These are phyloP conservation scores for Leucosporidium creatinivorum DNA, from an alignment of 768 basidiomycete species.

Conservation along the genomic window DNA sequence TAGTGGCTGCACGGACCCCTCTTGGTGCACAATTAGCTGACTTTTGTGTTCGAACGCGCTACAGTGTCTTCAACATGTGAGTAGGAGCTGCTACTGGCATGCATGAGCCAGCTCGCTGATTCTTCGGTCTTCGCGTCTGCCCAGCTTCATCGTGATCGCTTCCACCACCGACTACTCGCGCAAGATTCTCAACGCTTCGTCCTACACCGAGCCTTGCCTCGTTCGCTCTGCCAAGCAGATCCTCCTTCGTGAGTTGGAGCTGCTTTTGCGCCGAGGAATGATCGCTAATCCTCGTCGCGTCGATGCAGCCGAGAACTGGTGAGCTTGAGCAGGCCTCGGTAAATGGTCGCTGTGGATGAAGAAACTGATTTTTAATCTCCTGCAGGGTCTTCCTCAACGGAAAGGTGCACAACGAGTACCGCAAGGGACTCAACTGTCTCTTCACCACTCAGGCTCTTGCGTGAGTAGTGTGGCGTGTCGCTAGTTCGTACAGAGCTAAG, in stretches of 20 bases:
- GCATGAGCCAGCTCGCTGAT: neutral
- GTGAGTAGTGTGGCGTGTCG: slow-evolving; percentile 46
- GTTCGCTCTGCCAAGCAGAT: slow-evolving; percentile 85
- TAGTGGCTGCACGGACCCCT: neutral
- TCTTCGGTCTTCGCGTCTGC: neutral
- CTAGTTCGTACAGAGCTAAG: neutral
- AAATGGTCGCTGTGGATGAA: neutral
- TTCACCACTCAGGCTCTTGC: slow-evolving; percentile 92
- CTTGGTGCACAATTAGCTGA: neutral
- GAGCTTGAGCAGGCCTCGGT: neutral
- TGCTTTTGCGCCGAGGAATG: slow-evolving; percentile 24
- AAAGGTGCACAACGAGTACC: slow-evolving; percentile 86
- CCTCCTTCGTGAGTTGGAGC: slow-evolving; percentile 82
- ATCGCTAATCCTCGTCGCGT: neutral
- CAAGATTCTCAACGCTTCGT: slow-evolving; percentile 92
- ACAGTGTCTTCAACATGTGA: slow-evolving; percentile 86
- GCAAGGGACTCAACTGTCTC: slow-evolving; percentile 76
- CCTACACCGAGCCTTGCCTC: slow-evolving; percentile 85
- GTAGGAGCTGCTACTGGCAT: slow-evolving; percentile 35
- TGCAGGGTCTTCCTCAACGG: slow-evolving; percentile 93
- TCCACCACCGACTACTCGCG: slow-evolving; percentile 86
- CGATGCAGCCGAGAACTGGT: slow-evolving; percentile 31
- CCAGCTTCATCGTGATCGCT: slow-evolving; percentile 98
- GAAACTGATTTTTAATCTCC: neutral
- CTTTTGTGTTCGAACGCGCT: neutral